These are phyloP conservation scores for Globisporangium takayamanum DNA, from an alignment of 352 stramenopile species.

Conservation along the genomic window DNA sequence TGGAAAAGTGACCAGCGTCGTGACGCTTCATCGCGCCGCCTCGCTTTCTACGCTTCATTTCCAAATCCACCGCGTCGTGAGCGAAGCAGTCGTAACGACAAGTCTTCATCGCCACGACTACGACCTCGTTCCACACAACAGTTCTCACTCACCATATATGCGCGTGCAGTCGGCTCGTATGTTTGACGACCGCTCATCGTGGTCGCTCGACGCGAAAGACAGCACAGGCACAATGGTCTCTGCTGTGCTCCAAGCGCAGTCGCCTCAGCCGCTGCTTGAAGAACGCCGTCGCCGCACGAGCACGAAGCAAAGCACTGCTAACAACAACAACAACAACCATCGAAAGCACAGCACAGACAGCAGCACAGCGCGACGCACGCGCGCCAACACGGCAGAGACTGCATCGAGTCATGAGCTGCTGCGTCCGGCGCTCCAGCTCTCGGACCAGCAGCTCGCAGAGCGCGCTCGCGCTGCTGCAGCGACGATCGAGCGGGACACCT, in stretches of 20 bases:
- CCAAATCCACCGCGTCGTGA: too few species aligned
- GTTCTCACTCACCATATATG: background rate
- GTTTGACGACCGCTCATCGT: background rate
- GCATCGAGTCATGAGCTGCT: background rate
- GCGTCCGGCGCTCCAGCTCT: conserved; percentile 5
- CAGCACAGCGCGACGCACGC: background rate
- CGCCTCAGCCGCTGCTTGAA: conserved; percentile 5
- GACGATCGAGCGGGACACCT: conserved; percentile 12
- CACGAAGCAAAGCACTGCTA: background rate
- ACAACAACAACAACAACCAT: background rate
- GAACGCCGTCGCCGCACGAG: conserved; percentile 4
- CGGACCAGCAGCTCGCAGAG: conserved; percentile 4
- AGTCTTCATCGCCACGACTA: too few species aligned
- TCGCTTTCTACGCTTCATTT: too few species aligned
- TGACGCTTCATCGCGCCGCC: too few species aligned
- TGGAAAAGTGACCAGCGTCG: too few species aligned
- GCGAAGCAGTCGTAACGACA: too few species aligned
- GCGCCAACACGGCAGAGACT: background rate
- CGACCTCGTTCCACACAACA: too few species aligned
- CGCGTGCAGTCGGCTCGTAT: background rate
- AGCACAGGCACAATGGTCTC: background rate
- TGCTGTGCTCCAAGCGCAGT: conserved; percentile 7
- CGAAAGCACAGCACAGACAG: background rate
- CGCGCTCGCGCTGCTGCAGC: background rate
- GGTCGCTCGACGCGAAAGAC: background rate